Base-by-base conservation (phyloP, 2,329 filamentous ascomycete genomes). In the Fusarium redolens region DNA sequence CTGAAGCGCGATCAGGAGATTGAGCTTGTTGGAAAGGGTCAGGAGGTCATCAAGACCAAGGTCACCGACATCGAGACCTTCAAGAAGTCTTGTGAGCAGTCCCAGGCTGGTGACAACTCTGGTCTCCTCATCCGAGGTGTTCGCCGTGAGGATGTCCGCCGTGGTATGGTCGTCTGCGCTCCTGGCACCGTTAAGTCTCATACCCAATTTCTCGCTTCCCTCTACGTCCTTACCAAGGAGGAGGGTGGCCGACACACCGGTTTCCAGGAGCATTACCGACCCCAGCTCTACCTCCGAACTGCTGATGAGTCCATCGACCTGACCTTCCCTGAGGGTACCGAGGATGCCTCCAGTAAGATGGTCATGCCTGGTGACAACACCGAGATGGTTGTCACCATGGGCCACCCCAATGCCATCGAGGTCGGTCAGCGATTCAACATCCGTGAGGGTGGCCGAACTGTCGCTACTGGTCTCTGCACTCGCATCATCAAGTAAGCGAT, bases 1-100 rank as follows among this genome's bases (percentile, higher is more conserved):
- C 87, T 99, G 81, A 98, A 97, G 93, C 94, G 91, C 85, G 96
- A 99, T 83, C 89, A 92, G 73, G 96, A 99, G 81, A 91, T 99
- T 76, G 96, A 99, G 88, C 90, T 99, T 74, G 90, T 99, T 70
- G 96, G 96, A 82, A 97, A 96, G 88, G 91, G 92, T 77, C 84
- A 86, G 64, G 89, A 91, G 50, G 86, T 94, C 76, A 93, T 98
- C 88, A 98, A 97, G 91, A 98, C 96, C 84, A 98, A 98, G 89
- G 96, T 99, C 75, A 99, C 96, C 80, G 97, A 99, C 81, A 98
- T 99, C 78, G 96, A 99, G 89, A 99, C 96, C 75, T 99, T 99
- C 90, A 98, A 98, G 90, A 99, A 99, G 91, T 97, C 95, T 55
- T 98, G 96, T 85, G 95, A 98, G 66, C 94, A 97, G 86, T 97